A percentile compares a stretch with the other conserved stretches of the same genome.
Conservation (phyloP, 345 rosid genomes). For the Pistacia integerrima region DNA sequence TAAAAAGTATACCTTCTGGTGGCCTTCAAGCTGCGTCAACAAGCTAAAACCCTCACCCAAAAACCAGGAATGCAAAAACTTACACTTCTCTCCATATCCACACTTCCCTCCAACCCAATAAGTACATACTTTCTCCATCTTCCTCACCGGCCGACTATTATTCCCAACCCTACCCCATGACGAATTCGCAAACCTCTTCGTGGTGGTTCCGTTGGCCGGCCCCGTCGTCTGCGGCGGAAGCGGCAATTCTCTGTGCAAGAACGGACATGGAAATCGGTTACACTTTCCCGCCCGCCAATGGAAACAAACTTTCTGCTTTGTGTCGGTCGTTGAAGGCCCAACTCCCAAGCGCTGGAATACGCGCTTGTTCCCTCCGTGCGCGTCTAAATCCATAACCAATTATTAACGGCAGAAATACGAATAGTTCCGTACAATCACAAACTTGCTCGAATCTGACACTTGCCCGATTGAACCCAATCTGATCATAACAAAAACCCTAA, state of each 20-base stretch:
- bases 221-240: slow-evolving; percentile 32
- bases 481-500: slow-evolving; percentile 17
- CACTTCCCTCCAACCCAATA: slow-evolving; percentile 92
- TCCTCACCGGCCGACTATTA: slow-evolving; percentile 44
- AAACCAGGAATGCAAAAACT: slow-evolving; percentile 89
- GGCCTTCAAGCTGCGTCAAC: slow-evolving; percentile 88
- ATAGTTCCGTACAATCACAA: neutral
- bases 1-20: slow-evolving; percentile 54
- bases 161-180: slow-evolving; percentile 72
- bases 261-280: slow-evolving; percentile 67
- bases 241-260: slow-evolving; percentile 74
- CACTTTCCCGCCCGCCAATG: slow-evolving; percentile 94
- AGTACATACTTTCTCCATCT: slow-evolving; percentile 73
- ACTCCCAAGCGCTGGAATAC: slow-evolving; percentile 66
- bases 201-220: slow-evolving; percentile 34
- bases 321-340: slow-evolving; percentile 31
- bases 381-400: slow-evolving; percentile 71
- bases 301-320: slow-evolving; percentile 70
- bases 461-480: slow-evolving; percentile 12
- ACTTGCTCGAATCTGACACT: neutral
- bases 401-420: neutral
- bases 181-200: slow-evolving; percentile 68
- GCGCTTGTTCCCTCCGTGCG: slow-evolving; percentile 63
- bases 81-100: slow-evolving; percentile 72
- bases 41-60: slow-evolving; percentile 72